These are phyloP conservation scores for Vigna reflexopilosa DNA, from an alignment of 306 rosid species.

Conservation along the genomic window DNA sequence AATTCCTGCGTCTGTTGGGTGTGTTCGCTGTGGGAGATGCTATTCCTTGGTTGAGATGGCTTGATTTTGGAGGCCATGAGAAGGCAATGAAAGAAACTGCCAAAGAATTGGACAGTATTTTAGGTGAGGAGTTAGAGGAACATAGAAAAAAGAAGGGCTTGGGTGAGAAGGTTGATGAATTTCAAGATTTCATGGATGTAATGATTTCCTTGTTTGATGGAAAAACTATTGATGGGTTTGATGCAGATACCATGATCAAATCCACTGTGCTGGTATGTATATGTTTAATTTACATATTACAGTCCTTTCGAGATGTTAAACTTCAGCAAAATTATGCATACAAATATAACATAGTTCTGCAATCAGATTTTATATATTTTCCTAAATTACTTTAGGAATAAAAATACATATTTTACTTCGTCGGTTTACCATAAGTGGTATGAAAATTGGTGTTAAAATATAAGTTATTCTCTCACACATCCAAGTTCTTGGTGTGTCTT, in stretches of 20 bases:
- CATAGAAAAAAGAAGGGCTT: not conserved
- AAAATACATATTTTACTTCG: too few relatives aligned
- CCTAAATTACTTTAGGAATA: too few relatives aligned
- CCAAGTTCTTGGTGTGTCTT: too few relatives aligned
- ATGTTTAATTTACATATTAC: too few relatives aligned
- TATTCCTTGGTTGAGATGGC: conserved; percentile 34
- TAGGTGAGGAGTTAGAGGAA: conserved; percentile 42
- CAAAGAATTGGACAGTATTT: conserved; percentile 1
- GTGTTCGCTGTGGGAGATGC: conserved; percentile 26
- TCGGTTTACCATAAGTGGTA: too few relatives aligned
- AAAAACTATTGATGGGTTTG: conserved; percentile 3
- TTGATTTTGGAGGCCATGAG: conserved; percentile 41
- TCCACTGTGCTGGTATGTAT: conserved; percentile 39
- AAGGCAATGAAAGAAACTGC: conserved; percentile 42
- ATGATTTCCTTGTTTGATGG: conserved; percentile 31
- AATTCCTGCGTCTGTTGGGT: conserved; percentile 12
- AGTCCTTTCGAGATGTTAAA: too few relatives aligned
- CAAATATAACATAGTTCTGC: too few relatives aligned
- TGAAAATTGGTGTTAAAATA: too few relatives aligned
- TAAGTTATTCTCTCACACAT: too few relatives aligned
- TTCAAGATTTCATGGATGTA: conserved; percentile 28
- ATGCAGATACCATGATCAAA: conserved; percentile 27
- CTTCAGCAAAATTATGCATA: too few relatives aligned
- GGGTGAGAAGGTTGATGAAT: not conserved
- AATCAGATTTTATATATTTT: too few relatives aligned